Base-by-base conservation (phyloP, 306 rosid species). In the Dalbergia cultrata region DNA sequence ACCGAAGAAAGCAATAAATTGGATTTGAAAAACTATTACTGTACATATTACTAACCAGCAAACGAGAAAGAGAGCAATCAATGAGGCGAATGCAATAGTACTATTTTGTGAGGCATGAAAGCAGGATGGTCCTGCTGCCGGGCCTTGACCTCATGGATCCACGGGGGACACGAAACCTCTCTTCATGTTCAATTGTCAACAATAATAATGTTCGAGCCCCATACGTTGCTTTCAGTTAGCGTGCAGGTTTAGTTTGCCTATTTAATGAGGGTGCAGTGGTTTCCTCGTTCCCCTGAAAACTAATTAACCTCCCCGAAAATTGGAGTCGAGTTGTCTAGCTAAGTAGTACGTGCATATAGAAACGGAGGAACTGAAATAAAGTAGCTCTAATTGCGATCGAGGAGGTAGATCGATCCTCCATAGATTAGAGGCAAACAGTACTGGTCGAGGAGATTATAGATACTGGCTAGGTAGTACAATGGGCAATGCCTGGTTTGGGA, bases 401-500 rank as follows among this genome's bases (percentile, higher is more conserved):
- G 17, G 12, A 60, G 8, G n/a, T n/a, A 34, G 37, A 41, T 41
- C 0, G 45, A 41, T 41, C 45, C 45, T 41, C 45, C 45, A 41
- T 41, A 41, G 8, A 41, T 1, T 1, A n/a, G 0, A 41, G 45
- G 45, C 45, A 41, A 41, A 22, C 9, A 44, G n/a, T n/a, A n/a
- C n/a, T n/a, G n/a, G n/a, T 26, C 31, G 31, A 26, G 17, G 12
- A 60, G 8, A 47, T 82, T 26, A 26, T 26, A 26, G 31, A 26
- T 26, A 26, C 31, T 26, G 2, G 31, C 3, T 26, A 26, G 31
- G 3, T 26, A 26, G 31, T 26, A 26, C 31, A 26, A 26, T 86
- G 92, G 90, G 90, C 13, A 88, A 83, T 49, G 43, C 14, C n/a
- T 81, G 63, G 10, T 72, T 78, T 57, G 88, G 82, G 44, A 76